Evolutionary conservation across 768 basidiomycete genomes (phyloP).

Genomic region (Phlebiopsis gigantea): DNA sequence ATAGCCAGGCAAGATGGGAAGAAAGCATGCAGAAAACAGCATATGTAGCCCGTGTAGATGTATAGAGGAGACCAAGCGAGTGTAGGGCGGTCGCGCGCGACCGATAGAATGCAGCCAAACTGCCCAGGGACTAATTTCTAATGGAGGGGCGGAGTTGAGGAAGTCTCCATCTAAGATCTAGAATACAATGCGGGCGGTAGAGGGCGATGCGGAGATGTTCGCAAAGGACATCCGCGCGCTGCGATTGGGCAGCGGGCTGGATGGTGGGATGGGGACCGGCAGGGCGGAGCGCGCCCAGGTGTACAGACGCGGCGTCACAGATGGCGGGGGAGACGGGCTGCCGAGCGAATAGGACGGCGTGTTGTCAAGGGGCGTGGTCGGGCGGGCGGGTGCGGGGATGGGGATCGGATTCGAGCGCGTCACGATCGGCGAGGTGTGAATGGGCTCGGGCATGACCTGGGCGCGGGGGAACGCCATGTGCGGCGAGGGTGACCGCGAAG

Average conservation of each 20-base stretch:
- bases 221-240: constrained; percentile 53
- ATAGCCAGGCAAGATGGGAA: not conserved
- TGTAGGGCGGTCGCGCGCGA: not conserved
- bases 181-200: not conserved
- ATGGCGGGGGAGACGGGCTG: constrained; percentile 49
- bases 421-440: not conserved
- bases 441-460: constrained; percentile 9
- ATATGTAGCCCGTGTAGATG: not conserved
- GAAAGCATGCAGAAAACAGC: not conserved
- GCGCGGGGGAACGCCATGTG: not conserved
- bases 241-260: constrained; percentile 49
- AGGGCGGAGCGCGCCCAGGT: constrained; percentile 36
- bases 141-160: not conserved
- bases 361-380: constrained; percentile 30
- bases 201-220: constrained; percentile 40
- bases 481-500: constrained; percentile 7
- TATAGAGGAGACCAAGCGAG: not conserved
- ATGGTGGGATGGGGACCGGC: not conserved
- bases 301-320: constrained; percentile 53
- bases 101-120: not conserved
- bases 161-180: constrained; percentile 1
- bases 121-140: not conserved
- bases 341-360: constrained; percentile 20
- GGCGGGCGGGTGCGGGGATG: constrained; percentile 15
- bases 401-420: constrained; percentile 4